These are phyloP conservation scores for Eucalyptus tenuipes DNA, from an alignment of 345 rosid genomes.

Conservation along the genomic window DNA sequence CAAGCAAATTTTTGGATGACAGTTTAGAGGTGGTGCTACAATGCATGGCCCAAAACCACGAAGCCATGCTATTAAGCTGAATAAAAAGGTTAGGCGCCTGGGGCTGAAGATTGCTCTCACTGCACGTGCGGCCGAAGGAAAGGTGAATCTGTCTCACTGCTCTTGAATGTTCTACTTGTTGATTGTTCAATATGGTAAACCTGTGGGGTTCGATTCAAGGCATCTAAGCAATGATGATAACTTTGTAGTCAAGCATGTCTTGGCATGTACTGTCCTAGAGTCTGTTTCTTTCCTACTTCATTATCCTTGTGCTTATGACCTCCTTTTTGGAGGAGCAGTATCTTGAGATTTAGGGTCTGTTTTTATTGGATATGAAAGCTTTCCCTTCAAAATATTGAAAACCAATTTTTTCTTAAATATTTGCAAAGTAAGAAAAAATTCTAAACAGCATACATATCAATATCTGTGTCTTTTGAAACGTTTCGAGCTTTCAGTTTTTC, in stretches of 20 bases:
- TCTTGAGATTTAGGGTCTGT: neutral
- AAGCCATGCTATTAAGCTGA: slow-evolving; percentile 84
- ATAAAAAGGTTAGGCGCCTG: slow-evolving; percentile 82
- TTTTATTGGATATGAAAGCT: neutral
- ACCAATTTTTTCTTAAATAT: neutral
- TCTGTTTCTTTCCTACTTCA: neutral
- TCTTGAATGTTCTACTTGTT: neutral
- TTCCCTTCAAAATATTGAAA: neutral
- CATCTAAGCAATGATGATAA: neutral
- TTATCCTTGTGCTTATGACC: neutral
- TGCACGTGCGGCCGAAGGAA: slow-evolving; percentile 94
- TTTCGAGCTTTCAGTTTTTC: neutral
- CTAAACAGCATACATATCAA: neutral
- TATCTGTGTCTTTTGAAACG: neutral
- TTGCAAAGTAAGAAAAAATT: neutral
- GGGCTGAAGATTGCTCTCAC: slow-evolving; percentile 90
- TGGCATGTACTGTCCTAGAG: neutral
- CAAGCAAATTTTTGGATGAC: slow-evolving; percentile 5
- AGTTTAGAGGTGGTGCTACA: slow-evolving; percentile 83
- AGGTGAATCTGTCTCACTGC: slow-evolving; percentile 21
- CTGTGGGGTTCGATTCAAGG: neutral
- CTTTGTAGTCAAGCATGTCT: neutral
- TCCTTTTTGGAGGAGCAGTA: neutral
- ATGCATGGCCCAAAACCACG: slow-evolving; percentile 97
- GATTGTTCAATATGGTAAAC: neutral